These are phyloP conservation scores for Cajanus cajan DNA, from an alignment of 306 rosid species.

Conservation along the genomic window DNA sequence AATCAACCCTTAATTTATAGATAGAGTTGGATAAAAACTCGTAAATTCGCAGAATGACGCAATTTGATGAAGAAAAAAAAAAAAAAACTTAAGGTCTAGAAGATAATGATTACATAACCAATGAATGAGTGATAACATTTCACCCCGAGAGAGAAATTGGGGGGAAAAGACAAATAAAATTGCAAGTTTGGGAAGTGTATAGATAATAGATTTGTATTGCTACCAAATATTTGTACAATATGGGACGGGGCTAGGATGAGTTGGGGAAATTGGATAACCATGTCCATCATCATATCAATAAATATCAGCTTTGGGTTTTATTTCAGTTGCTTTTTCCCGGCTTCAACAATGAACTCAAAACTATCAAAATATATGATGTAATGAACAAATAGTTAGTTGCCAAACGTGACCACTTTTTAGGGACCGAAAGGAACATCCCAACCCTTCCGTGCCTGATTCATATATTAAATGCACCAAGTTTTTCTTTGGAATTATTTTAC, in stretches of 20 bases:
- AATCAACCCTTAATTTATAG: neutral
- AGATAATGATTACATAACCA: neutral
- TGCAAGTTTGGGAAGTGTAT: neutral
- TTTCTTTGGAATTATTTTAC: neutral
- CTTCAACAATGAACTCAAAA: neutral
- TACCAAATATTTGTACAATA: neutral
- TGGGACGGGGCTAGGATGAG: neutral
- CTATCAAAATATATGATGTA: neutral
- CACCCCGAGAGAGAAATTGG: neutral
- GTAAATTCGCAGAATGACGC: neutral
- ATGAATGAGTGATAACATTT: neutral
- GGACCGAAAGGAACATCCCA: constrained; percentile 5
- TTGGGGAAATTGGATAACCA: neutral
- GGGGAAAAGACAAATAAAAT: neutral
- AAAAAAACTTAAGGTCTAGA: neutral
- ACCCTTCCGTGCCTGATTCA: neutral
- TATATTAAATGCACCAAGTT: neutral
- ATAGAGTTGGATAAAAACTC: neutral
- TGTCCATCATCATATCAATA: neutral
- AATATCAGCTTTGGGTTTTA: neutral
- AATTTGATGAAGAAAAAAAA: neutral
- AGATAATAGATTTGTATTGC: neutral
- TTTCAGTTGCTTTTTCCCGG: neutral
- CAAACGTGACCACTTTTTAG: neutral
- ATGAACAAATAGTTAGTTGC: constrained; percentile 15